Conservation (phyloP, 2,329 filamentous ascomycete genomes). For the Geosmithia morbida region DNA sequence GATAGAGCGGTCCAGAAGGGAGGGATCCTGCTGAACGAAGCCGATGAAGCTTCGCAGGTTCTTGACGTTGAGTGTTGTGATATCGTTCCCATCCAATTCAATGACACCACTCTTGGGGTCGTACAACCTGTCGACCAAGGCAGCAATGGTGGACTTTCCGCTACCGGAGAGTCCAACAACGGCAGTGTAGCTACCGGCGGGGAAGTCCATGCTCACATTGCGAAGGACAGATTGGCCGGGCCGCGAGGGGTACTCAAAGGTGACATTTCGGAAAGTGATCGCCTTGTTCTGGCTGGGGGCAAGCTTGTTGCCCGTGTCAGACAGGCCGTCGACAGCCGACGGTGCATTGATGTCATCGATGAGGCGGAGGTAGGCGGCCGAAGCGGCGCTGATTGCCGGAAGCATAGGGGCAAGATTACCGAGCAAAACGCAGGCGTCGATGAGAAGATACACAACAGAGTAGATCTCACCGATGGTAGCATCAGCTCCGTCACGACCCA, state of each 20-base stretch:
- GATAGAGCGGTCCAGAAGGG: constrained; percentile 28
- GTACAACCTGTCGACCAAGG: constrained; percentile 1
- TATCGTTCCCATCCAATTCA: constrained; percentile 10
- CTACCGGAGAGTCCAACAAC: constrained; percentile 89
- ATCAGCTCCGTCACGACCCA: background rate
- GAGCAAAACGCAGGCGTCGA: constrained; percentile 69
- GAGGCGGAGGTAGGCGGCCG: constrained; percentile 81
- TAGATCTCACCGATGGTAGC: constrained; percentile 1
- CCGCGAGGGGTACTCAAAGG: constrained; percentile 74
- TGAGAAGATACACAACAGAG: constrained; percentile 31
- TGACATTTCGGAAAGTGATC: constrained; percentile 39
- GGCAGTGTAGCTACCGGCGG: constrained; percentile 83
- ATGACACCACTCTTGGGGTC: constrained; percentile 13
- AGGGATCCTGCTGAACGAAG: constrained; percentile 30
- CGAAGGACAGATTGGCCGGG: constrained; percentile 84
- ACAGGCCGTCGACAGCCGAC: constrained; percentile 56
- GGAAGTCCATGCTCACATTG: constrained; percentile 63
- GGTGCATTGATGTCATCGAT: constrained; percentile 82
- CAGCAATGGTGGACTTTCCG: constrained; percentile 54
- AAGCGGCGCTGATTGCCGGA: constrained; percentile 71
- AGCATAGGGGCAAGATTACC: constrained; percentile 77
- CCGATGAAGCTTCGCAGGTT: constrained; percentile 31
- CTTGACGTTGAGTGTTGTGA: constrained; percentile 15
- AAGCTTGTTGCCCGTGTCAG: background rate
- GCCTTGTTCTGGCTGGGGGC: background rate